phyloP scores from a whole-genome alignment of 176 grass and related monocot genomes.

The Carex parvula region DNA sequence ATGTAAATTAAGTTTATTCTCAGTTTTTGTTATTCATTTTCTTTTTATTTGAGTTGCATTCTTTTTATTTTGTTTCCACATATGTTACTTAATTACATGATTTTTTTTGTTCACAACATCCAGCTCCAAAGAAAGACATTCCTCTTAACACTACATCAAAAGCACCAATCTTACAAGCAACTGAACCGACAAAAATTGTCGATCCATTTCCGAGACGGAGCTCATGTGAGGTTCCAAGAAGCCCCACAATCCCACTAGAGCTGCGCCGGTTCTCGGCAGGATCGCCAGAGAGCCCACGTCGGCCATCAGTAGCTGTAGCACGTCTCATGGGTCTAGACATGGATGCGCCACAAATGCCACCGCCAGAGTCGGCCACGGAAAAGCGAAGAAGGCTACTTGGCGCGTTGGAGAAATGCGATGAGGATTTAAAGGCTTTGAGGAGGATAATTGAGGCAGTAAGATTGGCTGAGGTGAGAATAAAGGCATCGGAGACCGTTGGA shows the following conservation, averaged over 20 bases:
- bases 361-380: conserved; percentile 44
- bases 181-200: background rate
- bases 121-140: conserved; percentile 38
- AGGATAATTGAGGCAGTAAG: conserved; percentile 83
- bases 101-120: background rate
- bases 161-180: background rate
- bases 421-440: conserved; percentile 76
- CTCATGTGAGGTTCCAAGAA: conserved; percentile 64
- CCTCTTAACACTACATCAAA: background rate
- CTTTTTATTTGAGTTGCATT: background rate
- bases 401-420: conserved; percentile 96
- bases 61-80: background rate
- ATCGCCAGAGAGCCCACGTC: conserved; percentile 38
- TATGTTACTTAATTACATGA: background rate
- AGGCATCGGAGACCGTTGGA: conserved; percentile 16
- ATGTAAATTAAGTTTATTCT: background rate
- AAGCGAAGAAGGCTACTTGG: conserved; percentile 77
- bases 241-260: conserved; percentile 71
- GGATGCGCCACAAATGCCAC: conserved; percentile 16
- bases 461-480: conserved; percentile 49
- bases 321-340: conserved; percentile 91
- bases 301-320: conserved; percentile 54
- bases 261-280: conserved; percentile 35
- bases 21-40: background rate
- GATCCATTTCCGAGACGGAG: conserved; percentile 23